phyloP scores from a whole-genome alignment of 495 filamentous ascomycete species.

The Hypoxylon rickii region DNA sequence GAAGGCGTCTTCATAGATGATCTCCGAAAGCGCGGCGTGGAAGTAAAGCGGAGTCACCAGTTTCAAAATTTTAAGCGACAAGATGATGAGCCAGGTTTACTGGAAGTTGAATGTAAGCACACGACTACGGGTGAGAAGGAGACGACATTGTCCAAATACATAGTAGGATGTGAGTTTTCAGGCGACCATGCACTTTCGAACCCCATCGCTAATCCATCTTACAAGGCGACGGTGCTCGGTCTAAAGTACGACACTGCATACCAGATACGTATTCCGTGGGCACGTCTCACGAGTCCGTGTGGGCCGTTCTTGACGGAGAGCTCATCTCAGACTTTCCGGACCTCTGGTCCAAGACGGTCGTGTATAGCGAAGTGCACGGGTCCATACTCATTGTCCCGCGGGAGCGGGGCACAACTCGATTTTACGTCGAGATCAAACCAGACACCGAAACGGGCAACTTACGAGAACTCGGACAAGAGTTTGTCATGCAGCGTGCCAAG shows the following conservation, averaged over 20 bases:
- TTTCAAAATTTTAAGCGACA: conserved; percentile 56
- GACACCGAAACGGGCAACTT: conserved; percentile 53
- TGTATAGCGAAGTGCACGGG: conserved; percentile 62
- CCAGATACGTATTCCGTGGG: conserved; percentile 61
- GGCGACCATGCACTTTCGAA: background rate
- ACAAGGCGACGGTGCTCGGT: conserved; percentile 55
- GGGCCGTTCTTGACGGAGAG: conserved; percentile 72
- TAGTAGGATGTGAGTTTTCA: conserved; percentile 54
- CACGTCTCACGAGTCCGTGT: conserved; percentile 65
- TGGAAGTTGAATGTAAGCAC: conserved; percentile 48
- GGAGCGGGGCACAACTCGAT: conserved; percentile 67
- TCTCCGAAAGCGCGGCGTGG: conserved; percentile 59
- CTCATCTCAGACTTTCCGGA: conserved; percentile 71
- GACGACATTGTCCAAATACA: conserved; percentile 52
- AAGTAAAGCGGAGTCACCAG: conserved; percentile 59
- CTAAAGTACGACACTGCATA: conserved; percentile 58
- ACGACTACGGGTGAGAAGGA: conserved; percentile 49
- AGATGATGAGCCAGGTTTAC: conserved; percentile 38
- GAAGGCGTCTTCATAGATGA: conserved; percentile 70
- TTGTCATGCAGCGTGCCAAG: conserved; percentile 66
- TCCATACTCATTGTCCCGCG: conserved; percentile 71
- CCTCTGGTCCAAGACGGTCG: conserved; percentile 68
- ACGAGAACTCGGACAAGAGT: conserved; percentile 58
- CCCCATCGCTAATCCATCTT: conserved; percentile 29
- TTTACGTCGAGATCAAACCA: conserved; percentile 68